A percentile compares a stretch with the other conserved stretches of the same genome.
These are phyloP conservation scores for Aspergillus spinulosporus DNA, from an alignment of 2,329 filamentous ascomycete species.

Conservation along the genomic window DNA sequence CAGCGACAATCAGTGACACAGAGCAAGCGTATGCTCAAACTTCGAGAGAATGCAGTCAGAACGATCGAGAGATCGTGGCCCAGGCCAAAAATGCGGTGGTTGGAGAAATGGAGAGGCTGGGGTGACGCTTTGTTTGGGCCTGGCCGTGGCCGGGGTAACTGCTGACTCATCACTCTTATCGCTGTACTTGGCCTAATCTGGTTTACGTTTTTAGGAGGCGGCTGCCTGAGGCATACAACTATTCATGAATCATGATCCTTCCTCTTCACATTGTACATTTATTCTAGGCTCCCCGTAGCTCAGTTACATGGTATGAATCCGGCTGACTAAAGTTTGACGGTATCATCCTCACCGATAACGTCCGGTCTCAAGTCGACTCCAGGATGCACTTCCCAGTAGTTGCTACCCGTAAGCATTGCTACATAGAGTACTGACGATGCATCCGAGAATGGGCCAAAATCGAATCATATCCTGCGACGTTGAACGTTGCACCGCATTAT, in stretches of 20 bases:
- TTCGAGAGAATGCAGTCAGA: conserved; percentile 6
- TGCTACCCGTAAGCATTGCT: not conserved
- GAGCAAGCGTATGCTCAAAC: not conserved
- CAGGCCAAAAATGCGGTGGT: conserved; percentile 38
- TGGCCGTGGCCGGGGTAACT: conserved; percentile 30
- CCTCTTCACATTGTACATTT: not conserved
- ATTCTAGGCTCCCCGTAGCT: not conserved
- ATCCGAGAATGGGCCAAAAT: not conserved
- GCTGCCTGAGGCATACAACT: not conserved
- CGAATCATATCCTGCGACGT: not conserved
- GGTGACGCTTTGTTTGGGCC: conserved; percentile 31
- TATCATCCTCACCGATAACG: too few species aligned
- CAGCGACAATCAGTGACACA: not conserved
- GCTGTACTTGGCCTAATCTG: not conserved
- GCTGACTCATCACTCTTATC: conserved; percentile 31
- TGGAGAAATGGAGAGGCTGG: conserved; percentile 40
- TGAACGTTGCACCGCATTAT: not conserved
- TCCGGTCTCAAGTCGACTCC: too few species aligned
- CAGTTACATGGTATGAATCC: too few species aligned
- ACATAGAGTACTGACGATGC: not conserved
- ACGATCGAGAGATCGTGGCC: conserved; percentile 17
- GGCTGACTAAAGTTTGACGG: too few species aligned
- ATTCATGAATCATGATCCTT: not conserved
- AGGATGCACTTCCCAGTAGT: too few species aligned
- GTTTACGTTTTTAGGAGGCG: not conserved